Base-by-base conservation (phyloP, 225 moss, liverwort and hornwort species). In the Thuidium tamariscinum region DNA sequence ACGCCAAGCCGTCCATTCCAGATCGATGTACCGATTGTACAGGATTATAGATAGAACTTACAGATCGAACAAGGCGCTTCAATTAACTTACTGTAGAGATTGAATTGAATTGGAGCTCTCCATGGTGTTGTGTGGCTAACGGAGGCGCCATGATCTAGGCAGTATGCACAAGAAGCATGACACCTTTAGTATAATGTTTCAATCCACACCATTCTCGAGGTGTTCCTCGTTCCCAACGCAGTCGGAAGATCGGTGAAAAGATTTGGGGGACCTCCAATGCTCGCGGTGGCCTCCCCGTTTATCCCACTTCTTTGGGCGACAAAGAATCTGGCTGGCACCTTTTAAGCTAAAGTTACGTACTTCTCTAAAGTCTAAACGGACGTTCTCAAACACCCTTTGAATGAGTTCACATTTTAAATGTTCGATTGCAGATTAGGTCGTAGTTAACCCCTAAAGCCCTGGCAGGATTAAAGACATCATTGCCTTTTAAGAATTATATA, bases 111-210 rank as follows among this genome's bases (percentile, higher is more conserved):
- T 7, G 77, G 26, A 56, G 77, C 18, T 39, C 18, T 39, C 78
- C 41, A 19, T 2, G 27, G 8, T 14, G 61, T 46, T 87, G 73
- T 80, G 84, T 87, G 89, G 87, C 81, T 7, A 5, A 15, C 54
- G 52, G 76, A 84, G 69, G 74, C 51, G 79, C 89, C 89, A 89
- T 89, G 89, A 89, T 89, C 57, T 87, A 74, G 48, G 60, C 87
- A 87, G 48, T 83, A 74, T 66, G 80, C 87, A 69, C 60, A 54
- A 79, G 36, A 71, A 86, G 83, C 79, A 39, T 64, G 65, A 77
- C 66, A 26, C 8, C 37, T 84, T 76, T 55, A 11, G 42, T 41
- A 80, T 79, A 70, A 17, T 49, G 41, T 39, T 48, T 51, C 59
- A 29, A 73, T 81, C 72, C 86, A 63, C 73, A 63, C 81, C 34